Base-by-base conservation (phyloP, 1,284 basidiomycete species). In the Rhodotorula sp. region DNA sequence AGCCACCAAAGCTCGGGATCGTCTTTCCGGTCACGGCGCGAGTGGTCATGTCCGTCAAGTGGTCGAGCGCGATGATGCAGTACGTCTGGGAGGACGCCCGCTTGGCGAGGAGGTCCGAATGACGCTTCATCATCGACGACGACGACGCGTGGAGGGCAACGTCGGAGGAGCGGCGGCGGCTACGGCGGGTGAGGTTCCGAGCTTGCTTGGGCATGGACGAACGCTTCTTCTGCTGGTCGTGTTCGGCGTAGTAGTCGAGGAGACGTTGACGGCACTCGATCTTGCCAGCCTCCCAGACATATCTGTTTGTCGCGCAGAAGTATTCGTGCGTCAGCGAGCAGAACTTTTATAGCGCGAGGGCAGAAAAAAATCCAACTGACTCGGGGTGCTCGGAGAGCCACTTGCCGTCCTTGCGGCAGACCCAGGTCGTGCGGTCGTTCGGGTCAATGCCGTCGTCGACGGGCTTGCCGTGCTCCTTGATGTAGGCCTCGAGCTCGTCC, bases 11-110 rank as follows among this genome's bases (percentile, higher is more conserved):
- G 6, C 68, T 73, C 26, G 49, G 29, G 47, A 73, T 57, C 10
- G 52, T 56, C 8, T 43, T 10, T 1, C 52, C 51, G 15, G 61
- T 63, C 46, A 73, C 34, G 2, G 68, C 68, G 18, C 65, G 62
- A 2, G 68, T 68, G 10, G 64, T 26, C 73, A 74, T 74, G 48
- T 74, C 73, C 21, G 61, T 64, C 12, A 69, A 34, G 65, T 74
- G 73, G 58, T 74, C 70, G 43, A 69, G 59, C n/a, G 73, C 70
- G 57, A 72, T 46, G 60, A 73, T 70, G 68, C 68, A 67, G 65
- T 68, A 63, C 15, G 47, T 65, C 26, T 31, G 31, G 23, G 67
- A 47, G 12, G 29, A n/a, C 7, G 39, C 34, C 23, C 71, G 68
- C 65, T 73, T 73, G 39, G 51, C 46, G 57, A 56, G 58, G 58